Percentiles rank a stretch among this genome's conserved stretches.
These are phyloP conservation scores for Malus orientalis DNA, from an alignment of 306 rosid species.

Conservation along the genomic window DNA sequence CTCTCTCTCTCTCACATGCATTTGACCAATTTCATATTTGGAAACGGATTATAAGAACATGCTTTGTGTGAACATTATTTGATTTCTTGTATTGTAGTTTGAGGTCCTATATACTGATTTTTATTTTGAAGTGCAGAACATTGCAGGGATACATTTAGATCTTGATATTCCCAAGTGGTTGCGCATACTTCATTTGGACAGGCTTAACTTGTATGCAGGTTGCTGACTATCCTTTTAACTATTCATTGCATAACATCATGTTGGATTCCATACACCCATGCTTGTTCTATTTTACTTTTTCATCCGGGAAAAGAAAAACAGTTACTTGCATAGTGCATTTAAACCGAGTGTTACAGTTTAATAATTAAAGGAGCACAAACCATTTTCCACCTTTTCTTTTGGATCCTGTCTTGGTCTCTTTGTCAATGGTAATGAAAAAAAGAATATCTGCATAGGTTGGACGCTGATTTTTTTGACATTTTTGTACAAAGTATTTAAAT, in stretches of 20 bases:
- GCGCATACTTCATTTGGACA: slow-evolving; percentile 75
- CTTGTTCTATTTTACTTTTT: not conserved
- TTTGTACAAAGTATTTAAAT: too few relatives aligned
- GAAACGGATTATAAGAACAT: not conserved
- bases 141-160: slow-evolving; percentile 74
- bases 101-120: slow-evolving; percentile 12
- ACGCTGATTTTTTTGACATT: too few relatives aligned
- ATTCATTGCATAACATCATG: not conserved
- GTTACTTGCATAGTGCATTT: not conserved
- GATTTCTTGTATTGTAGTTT: not conserved
- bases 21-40: not conserved
- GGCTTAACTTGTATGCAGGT: slow-evolving; percentile 75
- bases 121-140: slow-evolving; percentile 50
- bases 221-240: slow-evolving; percentile 9
- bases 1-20: not conserved
- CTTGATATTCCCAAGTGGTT: slow-evolving; percentile 92
- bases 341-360: not conserved
- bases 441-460: too few relatives aligned
- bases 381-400: not conserved
- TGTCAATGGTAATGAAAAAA: too few relatives aligned
- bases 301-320: not conserved
- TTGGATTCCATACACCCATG: not conserved
- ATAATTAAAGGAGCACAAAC: not conserved
- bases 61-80: not conserved
- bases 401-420: not conserved